phyloP scores from a whole-genome alignment of 202 grass and related monocot genomes.

The Miscanthus sacchariflorus region DNA sequence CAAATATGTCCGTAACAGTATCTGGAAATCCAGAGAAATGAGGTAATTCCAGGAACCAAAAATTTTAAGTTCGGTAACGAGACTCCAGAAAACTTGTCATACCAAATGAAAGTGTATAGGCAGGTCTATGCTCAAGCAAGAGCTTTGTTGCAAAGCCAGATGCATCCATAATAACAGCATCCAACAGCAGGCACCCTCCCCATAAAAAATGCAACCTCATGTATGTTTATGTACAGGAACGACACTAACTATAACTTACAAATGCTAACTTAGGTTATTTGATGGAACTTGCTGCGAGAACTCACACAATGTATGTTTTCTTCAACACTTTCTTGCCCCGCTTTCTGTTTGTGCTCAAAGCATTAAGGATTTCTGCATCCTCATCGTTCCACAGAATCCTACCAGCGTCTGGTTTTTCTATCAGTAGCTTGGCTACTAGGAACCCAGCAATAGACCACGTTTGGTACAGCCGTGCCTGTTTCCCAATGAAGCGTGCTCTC shows the following conservation, averaged over 20 bases:
- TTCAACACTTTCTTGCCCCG: conserved; percentile 83
- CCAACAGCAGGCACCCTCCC: conserved; percentile 38
- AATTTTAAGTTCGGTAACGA: not conserved
- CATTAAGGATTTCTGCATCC: conserved; percentile 87
- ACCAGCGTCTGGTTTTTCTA: conserved; percentile 80
- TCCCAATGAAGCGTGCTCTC: conserved; percentile 82
- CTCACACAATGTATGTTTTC: conserved; percentile 88
- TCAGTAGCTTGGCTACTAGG: conserved; percentile 77
- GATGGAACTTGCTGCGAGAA: not conserved
- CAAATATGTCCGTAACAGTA: not conserved
- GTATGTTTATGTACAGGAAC: conserved; percentile 44
- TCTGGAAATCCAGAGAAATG: not conserved
- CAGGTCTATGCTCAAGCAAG: conserved; percentile 32
- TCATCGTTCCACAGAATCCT: conserved; percentile 91
- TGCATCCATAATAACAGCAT: conserved; percentile 72
- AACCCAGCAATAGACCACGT: conserved; percentile 93
- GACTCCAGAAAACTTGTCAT: conserved; percentile 4
- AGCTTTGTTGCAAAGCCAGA: conserved; percentile 55
- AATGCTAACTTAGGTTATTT: conserved; percentile 38
- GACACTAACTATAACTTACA: conserved; percentile 36
- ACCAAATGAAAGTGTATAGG: not conserved
- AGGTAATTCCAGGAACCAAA: not conserved
- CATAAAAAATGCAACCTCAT: conserved; percentile 39
- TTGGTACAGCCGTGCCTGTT: conserved; percentile 82
- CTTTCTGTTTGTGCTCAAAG: conserved; percentile 78